Evolutionary conservation across 83 land plant species (phyloP).

Genomic region (Diphasiastrum complanatum): DNA sequence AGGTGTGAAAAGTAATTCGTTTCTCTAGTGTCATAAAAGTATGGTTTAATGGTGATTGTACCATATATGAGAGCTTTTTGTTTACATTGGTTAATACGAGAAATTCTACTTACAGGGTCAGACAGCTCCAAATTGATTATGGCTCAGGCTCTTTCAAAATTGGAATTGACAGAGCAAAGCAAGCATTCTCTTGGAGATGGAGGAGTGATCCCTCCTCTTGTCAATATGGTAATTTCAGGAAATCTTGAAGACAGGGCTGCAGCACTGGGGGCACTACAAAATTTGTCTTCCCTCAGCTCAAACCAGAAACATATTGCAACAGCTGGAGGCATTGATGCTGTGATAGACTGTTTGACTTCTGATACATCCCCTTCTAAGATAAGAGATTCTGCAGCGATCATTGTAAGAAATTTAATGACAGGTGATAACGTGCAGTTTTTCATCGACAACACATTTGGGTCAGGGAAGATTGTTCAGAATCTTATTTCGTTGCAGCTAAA

Average conservation of each 20-base stretch:
- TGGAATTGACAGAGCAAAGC: slow-evolving; percentile 36
- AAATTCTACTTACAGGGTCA: slow-evolving; percentile 24
- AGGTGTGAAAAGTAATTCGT: no score
- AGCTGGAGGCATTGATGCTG: slow-evolving; percentile 33
- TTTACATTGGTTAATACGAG: neutral
- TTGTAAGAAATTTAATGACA: slow-evolving; percentile 29
- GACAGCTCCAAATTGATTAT: slow-evolving; percentile 33
- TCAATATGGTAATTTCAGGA: slow-evolving; percentile 33
- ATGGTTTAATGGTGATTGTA: neutral
- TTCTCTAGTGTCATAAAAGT: no score
- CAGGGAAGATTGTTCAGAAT: slow-evolving; percentile 19
- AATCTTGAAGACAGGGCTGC: slow-evolving; percentile 33
- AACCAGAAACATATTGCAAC: slow-evolving; percentile 33
- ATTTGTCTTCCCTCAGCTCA: slow-evolving; percentile 22
- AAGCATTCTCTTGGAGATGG: slow-evolving; percentile 38
- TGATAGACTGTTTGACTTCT: slow-evolving; percentile 33
- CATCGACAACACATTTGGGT: slow-evolving; percentile 29
- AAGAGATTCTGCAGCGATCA: slow-evolving; percentile 28
- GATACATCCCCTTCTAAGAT: slow-evolving; percentile 17
- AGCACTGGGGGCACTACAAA: slow-evolving; percentile 37
- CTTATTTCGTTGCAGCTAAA: slow-evolving; percentile 28
- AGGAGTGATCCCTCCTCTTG: slow-evolving; percentile 38
- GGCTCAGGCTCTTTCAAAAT: slow-evolving; percentile 30
- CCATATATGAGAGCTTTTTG: neutral
- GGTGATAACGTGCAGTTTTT: slow-evolving; percentile 36